phyloP scores from a whole-genome alignment of 257 asterid species.

The Solanum bulbocastanum region DNA sequence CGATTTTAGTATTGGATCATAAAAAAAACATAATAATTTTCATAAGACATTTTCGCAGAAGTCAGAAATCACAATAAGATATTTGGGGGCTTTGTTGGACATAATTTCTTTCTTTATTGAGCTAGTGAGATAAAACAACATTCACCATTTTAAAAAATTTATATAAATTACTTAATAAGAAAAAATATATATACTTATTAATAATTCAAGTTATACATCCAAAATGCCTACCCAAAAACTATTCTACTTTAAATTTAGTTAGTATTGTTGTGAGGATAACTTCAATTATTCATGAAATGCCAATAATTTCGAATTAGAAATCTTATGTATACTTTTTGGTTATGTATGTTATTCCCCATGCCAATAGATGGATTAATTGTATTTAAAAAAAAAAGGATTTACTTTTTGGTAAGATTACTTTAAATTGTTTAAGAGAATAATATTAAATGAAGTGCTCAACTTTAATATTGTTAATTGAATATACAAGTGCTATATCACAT shows the following conservation, averaged over 20 bases:
- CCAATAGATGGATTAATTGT: background rate
- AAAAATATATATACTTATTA: background rate
- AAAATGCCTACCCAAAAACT: background rate
- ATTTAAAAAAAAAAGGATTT: background rate
- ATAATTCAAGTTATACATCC: background rate
- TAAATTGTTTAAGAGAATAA: background rate
- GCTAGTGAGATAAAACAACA: background rate
- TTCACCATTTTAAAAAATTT: background rate
- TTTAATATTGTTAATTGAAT: background rate
- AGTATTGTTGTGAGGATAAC: background rate
- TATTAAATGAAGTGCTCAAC: background rate
- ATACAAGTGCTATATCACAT: background rate
- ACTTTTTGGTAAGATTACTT: background rate
- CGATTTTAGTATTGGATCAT: too few relatives aligned
- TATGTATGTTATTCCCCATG: background rate
- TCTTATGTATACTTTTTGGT: background rate
- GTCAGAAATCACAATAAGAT: background rate
- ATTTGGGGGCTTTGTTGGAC: background rate
- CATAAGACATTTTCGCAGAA: background rate
- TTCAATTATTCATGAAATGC: background rate
- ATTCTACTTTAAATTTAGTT: background rate
- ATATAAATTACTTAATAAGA: background rate
- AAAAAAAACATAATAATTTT: too few relatives aligned
- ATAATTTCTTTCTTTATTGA: background rate
- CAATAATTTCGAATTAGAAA: background rate